Conservation (phyloP, 1,139 yeast species). For the Kodamaea sp. region DNA sequence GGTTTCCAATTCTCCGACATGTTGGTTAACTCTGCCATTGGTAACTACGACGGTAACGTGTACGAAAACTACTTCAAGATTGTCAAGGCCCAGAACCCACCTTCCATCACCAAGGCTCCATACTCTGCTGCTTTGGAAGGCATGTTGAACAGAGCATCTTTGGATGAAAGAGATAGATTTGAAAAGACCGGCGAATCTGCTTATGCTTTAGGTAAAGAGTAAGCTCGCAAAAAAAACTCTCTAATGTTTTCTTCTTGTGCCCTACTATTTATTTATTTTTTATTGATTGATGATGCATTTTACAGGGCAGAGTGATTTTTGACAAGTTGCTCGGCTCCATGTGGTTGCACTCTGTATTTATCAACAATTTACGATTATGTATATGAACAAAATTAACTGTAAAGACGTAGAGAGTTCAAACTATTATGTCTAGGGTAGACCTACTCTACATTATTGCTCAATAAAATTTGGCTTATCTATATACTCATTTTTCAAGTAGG, state of each 20-base stretch:
- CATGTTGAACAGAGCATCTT: slow-evolving; percentile 53
- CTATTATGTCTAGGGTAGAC: no score
- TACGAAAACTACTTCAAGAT: slow-evolving; percentile 71
- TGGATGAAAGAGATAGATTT: slow-evolving; percentile 50
- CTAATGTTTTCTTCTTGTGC: slow-evolving; percentile 1
- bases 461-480: no score
- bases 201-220: slow-evolving; percentile 26
- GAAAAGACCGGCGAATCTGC: slow-evolving; percentile 47
- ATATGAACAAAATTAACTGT: no score
- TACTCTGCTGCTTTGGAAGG: slow-evolving; percentile 52
- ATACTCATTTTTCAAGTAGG: no score
- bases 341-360: slow-evolving; percentile 5
- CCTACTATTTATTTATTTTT: slow-evolving; percentile 3
- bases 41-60: slow-evolving; percentile 81
- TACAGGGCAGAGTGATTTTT: no score
- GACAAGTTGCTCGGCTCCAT: slow-evolving; percentile 8
- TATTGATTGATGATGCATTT: no score
- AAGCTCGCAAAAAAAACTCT: not conserved
- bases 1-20: slow-evolving; percentile 85
- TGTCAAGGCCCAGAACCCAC: slow-evolving; percentile 55
- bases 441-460: no score
- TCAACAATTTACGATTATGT: slow-evolving; percentile 4
- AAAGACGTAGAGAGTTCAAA: no score
- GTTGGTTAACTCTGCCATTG: slow-evolving; percentile 83
- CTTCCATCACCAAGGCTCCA: slow-evolving; percentile 59